Base-by-base conservation (phyloP, 2,329 filamentous ascomycete species). In the Huntiella abstrusa region DNA sequence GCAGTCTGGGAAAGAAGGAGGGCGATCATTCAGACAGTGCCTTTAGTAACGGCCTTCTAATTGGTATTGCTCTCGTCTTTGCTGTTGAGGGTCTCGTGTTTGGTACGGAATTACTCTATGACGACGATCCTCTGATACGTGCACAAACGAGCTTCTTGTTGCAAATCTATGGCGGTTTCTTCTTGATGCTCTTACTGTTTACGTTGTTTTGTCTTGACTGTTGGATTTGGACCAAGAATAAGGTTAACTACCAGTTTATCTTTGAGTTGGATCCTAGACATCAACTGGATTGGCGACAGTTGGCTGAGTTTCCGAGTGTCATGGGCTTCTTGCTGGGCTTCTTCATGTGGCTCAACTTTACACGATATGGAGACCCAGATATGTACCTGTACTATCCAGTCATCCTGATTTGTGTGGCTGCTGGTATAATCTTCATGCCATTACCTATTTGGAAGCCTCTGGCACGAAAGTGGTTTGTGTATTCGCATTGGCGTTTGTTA, bases 211-310 rank as follows among this genome's bases (percentile, higher is more conserved):
- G 82, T 56, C 56, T 94, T 33, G 79, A 86, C 56, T 93, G 87
- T 59, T 77, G 78, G 47, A 63, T 93, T 12, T 98, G 88, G 85
- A 75, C 77, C 4, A 67, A 66, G 44, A 77, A 80, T 58, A 92
- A 88, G 61, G 83, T 98, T 62, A 98, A 98, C 59, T 96, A 96
- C 59, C 75, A 80, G 46, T 95, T 95, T 60, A 85, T 96, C 54
- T 98, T 98, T 57, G 91, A 98, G 62, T 91, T 94, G 57, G 87
- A 96, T 64, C 78, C 80, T 46, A 72, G 88, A 49, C 77, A 91
- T 59, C 75, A 80, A 52, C 65, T 96, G 22, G 84, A 96, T 60
- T 98, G 88, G 86, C 77, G 83, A 54, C 78, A 94, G 59, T 68
- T 95, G 28, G 69, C 81, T 5, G 83, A 91, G 68, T 79, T 96